Evolutionary conservation across 768 basidiomycete species (phyloP), one percentile per base, ranked within the genome.

Genomic region (Pisolithus sp.): DNA sequence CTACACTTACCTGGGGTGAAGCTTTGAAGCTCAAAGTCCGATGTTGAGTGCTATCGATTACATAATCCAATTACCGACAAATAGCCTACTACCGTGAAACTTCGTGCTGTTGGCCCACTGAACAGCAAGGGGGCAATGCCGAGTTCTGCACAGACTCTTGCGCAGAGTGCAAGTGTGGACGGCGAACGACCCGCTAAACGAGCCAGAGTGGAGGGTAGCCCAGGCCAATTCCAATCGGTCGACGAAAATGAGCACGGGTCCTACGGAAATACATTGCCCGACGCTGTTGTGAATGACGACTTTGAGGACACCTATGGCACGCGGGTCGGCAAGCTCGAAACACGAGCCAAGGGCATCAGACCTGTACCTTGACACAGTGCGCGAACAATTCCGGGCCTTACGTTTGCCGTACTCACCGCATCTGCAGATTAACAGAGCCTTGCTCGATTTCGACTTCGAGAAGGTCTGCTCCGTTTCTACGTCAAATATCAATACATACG

Each of bases 371-470:
- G 93, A 97, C 73, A 96, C 93, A 53, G 93, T 88, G 70, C 66
- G 86, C 71, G 53, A 52, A 38, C 55, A 59, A 24, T 41, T 55
- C 49, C 23, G n/a, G 31, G 12, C 51, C 49, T 57, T 51, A 43
- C 41, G 45, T 49, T 52, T 39, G 48, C 10, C 34, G 26, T 54
- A 46, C 59, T 65, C 55, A 65, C 59, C 30, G 54, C 52, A 37
- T 49, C 55, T 57, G 52, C 64, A 97, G 94, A 89, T 98, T 57
- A 93, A 96, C 67, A 81, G 96, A 55, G 81, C 79, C 44, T 76
- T 83, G 42, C 81, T 99, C 52, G 96, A 99, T 70, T 99, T 99
- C 71, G 96, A 99, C 72, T 99, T 99, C 61, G 96, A 99, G 73
- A 93, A 95, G 76, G 81, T 98, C 24, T 99, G 96, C 76, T 97